A percentile compares a stretch with the other conserved stretches of the same genome.
Conservation (phyloP, 1,139 yeast species). For the Candida anutae region DNA sequence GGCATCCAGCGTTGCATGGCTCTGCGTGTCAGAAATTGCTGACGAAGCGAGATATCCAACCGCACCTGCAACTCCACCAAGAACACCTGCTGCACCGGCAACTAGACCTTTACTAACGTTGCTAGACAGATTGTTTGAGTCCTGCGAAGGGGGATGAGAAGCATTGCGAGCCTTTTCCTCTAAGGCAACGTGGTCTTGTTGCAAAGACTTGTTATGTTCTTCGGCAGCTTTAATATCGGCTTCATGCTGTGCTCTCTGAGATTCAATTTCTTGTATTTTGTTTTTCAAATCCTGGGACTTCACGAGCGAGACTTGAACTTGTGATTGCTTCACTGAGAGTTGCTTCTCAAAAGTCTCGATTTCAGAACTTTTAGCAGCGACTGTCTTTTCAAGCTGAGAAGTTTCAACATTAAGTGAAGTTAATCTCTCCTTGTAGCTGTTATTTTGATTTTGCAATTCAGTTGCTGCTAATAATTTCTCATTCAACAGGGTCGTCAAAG, state of each 20-base stretch:
- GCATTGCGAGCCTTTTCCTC: conserved; percentile 3
- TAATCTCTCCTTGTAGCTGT: conserved; percentile 57
- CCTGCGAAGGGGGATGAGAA: conserved; percentile 10
- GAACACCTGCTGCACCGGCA: conserved; percentile 20
- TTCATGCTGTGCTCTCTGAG: conserved; percentile 15
- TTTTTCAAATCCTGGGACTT: conserved; percentile 42
- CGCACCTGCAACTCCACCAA: conserved; percentile 15
- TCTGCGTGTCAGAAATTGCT: conserved; percentile 2
- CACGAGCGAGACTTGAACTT: conserved; percentile 52
- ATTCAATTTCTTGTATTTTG: conserved; percentile 21
- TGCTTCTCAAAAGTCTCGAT: conserved; percentile 56
- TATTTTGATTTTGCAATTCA: conserved; percentile 59
- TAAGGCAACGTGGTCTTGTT: neutral
- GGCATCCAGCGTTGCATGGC: conserved; percentile 1
- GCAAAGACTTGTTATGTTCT: conserved; percentile 7
- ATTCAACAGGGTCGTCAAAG: conserved; percentile 61
- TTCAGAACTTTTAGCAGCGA: conserved; percentile 45
- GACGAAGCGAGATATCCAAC: conserved; percentile 6
- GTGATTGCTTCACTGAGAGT: conserved; percentile 60
- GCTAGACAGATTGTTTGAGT: conserved; percentile 22
- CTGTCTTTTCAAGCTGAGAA: conserved; percentile 47
- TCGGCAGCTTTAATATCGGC: conserved; percentile 18
- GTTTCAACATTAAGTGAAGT: conserved; percentile 62
- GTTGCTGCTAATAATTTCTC: conserved; percentile 54
- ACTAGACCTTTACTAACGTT: conserved; percentile 21